These are phyloP conservation scores for Carex kokanica DNA, from an alignment of 176 grass and related monocot species.

Conservation along the genomic window DNA sequence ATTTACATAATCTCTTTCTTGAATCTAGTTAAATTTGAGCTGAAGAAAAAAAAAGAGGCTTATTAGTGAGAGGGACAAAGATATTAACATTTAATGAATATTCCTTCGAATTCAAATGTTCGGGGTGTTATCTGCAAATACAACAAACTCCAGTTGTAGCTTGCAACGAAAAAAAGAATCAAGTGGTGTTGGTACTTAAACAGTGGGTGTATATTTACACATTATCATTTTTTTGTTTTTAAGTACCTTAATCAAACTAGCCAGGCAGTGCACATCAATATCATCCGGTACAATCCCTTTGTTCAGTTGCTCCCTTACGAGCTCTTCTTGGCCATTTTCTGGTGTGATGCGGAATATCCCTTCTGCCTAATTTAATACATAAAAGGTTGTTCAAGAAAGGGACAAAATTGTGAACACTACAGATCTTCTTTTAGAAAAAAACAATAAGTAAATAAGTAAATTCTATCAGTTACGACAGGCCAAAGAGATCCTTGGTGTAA, in stretches of 20 bases:
- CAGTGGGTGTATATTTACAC: neutral
- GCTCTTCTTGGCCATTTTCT: constrained; percentile 80
- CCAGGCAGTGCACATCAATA: constrained; percentile 88
- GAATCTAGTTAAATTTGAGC: neutral
- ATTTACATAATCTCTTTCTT: neutral
- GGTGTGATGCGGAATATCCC: constrained; percentile 89
- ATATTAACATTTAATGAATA: neutral
- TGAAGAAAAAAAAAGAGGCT: neutral
- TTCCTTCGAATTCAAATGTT: neutral
- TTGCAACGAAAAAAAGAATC: neutral
- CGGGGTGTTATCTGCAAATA: neutral
- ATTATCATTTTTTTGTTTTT: neutral
- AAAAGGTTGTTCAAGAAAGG: neutral
- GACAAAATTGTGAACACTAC: neutral
- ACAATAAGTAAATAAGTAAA: neutral
- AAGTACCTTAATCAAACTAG: constrained; percentile 87
- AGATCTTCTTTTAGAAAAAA: neutral
- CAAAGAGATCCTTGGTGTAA: neutral
- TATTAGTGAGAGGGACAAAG: neutral
- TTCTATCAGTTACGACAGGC: neutral
- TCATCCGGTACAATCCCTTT: constrained; percentile 71
- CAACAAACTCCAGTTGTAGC: neutral
- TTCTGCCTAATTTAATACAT: constrained; percentile 52
- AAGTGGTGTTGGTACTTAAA: neutral
- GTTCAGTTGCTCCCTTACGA: constrained; percentile 87